A percentile compares a stretch with the other conserved stretches of the same genome.
phyloP scores from a whole-genome alignment of 2,329 filamentous ascomycete genomes.

The Cadophora luteo-olivacea region DNA sequence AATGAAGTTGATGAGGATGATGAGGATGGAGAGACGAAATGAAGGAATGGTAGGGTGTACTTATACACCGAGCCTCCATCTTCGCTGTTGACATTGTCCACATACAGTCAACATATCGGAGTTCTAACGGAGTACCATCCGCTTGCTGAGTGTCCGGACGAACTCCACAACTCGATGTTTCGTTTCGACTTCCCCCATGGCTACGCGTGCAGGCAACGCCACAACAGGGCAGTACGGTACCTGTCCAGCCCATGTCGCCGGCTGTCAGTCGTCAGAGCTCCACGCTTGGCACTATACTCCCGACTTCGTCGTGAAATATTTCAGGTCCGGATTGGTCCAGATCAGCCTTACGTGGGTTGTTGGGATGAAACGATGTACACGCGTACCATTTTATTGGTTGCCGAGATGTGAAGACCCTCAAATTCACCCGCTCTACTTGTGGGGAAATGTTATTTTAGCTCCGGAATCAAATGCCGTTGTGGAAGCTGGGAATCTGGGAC shows the following conservation, averaged over 20 bases:
- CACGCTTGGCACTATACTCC: constrained; percentile 4
- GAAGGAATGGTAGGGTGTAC: constrained; percentile 7
- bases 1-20: constrained; percentile 16
- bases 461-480: not conserved
- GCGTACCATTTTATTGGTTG: constrained; percentile 8
- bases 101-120: not conserved
- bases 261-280: constrained; percentile 20
- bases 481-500: not conserved
- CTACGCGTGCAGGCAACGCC: constrained; percentile 11
- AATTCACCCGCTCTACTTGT: not conserved
- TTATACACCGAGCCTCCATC: constrained; percentile 15
- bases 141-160: constrained; percentile 11
- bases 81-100: not conserved
- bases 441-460: not conserved
- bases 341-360: not conserved
- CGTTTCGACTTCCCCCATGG: constrained; percentile 20
- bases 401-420: not conserved
- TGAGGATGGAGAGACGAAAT: constrained; percentile 14
- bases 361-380: constrained; percentile 10
- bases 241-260: not conserved
- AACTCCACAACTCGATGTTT: constrained; percentile 16
- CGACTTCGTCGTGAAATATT: not conserved
- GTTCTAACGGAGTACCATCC: not conserved
- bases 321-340: not conserved
- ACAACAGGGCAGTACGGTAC: not conserved